Conservation (phyloP, 371 early-diverging fungal genomes). For the Rhizopus sp. region DNA sequence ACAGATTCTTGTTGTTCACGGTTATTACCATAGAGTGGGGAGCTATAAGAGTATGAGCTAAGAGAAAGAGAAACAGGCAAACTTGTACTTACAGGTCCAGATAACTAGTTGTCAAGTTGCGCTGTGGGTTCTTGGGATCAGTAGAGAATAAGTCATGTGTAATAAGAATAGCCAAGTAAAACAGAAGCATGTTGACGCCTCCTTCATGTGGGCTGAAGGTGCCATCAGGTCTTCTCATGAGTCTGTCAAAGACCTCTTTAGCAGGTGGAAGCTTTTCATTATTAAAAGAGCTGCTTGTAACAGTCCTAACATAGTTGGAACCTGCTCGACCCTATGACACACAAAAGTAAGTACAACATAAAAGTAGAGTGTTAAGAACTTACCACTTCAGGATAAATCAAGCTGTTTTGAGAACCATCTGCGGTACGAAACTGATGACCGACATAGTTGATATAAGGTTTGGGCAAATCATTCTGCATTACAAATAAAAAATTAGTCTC, state of each 20-base stretch:
- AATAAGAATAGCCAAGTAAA: slow-evolving; percentile 51
- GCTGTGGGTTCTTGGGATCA: slow-evolving; percentile 34
- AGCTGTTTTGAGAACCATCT: slow-evolving; percentile 53
- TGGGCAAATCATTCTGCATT: slow-evolving; percentile 39
- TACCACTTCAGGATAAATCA: slow-evolving; percentile 42
- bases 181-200: slow-evolving; percentile 47
- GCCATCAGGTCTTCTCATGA: slow-evolving; percentile 36
- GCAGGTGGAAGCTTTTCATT: slow-evolving; percentile 38
- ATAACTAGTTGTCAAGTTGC: slow-evolving; percentile 53
- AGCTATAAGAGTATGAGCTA: slow-evolving; percentile 15
- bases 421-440: slow-evolving; percentile 47
- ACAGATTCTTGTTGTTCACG: slow-evolving; percentile 39
- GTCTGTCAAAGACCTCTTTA: slow-evolving; percentile 34
- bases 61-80: neutral
- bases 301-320: slow-evolving; percentile 43
- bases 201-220: slow-evolving; percentile 36
- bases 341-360: slow-evolving; percentile 30
- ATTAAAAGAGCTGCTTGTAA: slow-evolving; percentile 22
- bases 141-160: slow-evolving; percentile 61
- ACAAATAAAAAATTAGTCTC: slow-evolving; percentile 3
- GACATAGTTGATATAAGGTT: slow-evolving; percentile 43
- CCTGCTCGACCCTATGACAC: slow-evolving; percentile 40
- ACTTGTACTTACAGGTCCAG: slow-evolving; percentile 38
- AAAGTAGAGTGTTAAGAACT: slow-evolving; percentile 24
- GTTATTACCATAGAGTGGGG: slow-evolving; percentile 49